phyloP scores from a whole-genome alignment of 768 basidiomycete species.

The Termitomyces sp. region DNA sequence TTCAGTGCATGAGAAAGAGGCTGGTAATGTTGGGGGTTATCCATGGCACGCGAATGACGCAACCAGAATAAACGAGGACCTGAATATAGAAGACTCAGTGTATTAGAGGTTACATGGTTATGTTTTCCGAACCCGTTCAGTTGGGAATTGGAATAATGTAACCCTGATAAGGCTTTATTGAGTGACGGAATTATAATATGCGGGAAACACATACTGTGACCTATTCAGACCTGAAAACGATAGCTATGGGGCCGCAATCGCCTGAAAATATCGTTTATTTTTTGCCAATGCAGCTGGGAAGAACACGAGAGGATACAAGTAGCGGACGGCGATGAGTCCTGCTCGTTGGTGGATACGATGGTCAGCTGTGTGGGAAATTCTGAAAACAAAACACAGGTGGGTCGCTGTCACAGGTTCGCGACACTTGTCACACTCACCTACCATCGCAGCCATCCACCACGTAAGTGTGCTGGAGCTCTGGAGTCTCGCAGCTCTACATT shows the following conservation, averaged over 20 bases:
- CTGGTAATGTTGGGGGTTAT: constrained; percentile 78
- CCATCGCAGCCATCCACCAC: neutral
- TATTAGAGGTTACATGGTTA: constrained; percentile 6
- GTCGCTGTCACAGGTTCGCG: neutral
- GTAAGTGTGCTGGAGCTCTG: neutral
- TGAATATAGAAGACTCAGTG: constrained; percentile 2
- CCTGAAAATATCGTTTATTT: neutral
- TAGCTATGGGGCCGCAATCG: neutral
- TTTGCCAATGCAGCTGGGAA: neutral
- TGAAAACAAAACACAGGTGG: constrained; percentile 9
- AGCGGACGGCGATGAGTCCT: neutral
- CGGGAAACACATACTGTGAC: constrained; percentile 9
- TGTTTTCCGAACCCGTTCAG: constrained; percentile 9
- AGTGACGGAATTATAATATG: constrained; percentile 15
- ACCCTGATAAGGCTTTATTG: constrained; percentile 15
- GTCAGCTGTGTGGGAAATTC: constrained; percentile 20
- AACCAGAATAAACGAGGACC: neutral
- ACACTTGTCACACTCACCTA: neutral
- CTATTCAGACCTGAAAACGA: neutral
- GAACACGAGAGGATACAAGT: neutral
- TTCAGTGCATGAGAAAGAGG: constrained; percentile 76
- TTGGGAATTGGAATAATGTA: constrained; percentile 7
- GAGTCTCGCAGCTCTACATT: neutral
- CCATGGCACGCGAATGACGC: constrained; percentile 26
- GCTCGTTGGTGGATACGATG: constrained; percentile 12